These are phyloP conservation scores for Solanum ossicruentum DNA, from an alignment of 257 asterid species.

Conservation along the genomic window DNA sequence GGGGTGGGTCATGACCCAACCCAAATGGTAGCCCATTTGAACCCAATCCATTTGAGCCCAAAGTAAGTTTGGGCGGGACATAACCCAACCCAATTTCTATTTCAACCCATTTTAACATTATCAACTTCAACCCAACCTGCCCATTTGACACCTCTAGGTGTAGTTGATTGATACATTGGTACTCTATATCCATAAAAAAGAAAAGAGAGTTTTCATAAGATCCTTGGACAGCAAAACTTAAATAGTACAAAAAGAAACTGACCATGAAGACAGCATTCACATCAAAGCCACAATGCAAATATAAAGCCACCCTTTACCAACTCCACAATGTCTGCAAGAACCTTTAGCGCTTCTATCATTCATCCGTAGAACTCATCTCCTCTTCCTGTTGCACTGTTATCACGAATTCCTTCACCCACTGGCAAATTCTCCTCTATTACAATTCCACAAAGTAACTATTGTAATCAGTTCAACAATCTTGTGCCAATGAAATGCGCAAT, in stretches of 20 bases:
- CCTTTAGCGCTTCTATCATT: slow-evolving; percentile 50
- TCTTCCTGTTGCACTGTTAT: slow-evolving; percentile 32
- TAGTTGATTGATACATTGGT: not conserved
- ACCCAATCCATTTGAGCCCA: too few species aligned
- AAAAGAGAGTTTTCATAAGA: not conserved
- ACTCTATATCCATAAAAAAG: not conserved
- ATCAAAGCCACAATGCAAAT: slow-evolving; percentile 21
- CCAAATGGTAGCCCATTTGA: too few species aligned
- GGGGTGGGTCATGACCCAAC: too few species aligned
- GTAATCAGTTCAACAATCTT: not conserved
- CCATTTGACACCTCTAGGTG: not conserved
- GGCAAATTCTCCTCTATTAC: not conserved
- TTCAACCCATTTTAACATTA: too few species aligned
- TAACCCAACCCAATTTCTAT: too few species aligned
- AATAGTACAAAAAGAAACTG: not conserved
- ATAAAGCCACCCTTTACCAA: slow-evolving; percentile 56
- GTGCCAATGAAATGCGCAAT: not conserved
- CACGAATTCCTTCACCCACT: slow-evolving; percentile 57
- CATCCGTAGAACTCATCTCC: slow-evolving; percentile 51
- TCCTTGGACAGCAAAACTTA: not conserved
- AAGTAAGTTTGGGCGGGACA: too few species aligned
- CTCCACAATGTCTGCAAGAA: slow-evolving; percentile 74
- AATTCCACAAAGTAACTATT: not conserved
- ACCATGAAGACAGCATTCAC: slow-evolving; percentile 16
- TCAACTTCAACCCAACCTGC: too few species aligned